phyloP scores from a whole-genome alignment of 345 rosid genomes.

The Aurinia saxatilis region DNA sequence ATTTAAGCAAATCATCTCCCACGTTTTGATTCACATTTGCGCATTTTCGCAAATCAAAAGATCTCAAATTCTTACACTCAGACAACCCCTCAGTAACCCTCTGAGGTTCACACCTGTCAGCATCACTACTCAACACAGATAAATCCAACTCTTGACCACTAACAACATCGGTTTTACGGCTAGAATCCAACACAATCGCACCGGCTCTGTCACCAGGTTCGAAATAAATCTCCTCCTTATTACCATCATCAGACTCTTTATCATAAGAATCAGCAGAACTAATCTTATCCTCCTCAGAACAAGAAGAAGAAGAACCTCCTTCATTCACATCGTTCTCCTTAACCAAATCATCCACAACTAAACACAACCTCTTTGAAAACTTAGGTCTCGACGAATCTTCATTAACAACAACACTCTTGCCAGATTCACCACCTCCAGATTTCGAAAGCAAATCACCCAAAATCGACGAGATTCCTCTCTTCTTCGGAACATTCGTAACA shows the following conservation, averaged over 20 bases:
- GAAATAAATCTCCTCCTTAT: constrained; percentile 31
- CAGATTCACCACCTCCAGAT: constrained; percentile 26
- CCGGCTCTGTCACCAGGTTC: constrained; percentile 27
- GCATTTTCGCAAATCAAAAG: constrained; percentile 53
- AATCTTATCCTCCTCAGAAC: constrained; percentile 12
- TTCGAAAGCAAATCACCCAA: constrained; percentile 27
- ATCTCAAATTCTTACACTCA: constrained; percentile 32
- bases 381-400: constrained; percentile 13
- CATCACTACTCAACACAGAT: constrained; percentile 15
- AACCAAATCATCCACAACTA: constrained; percentile 42
- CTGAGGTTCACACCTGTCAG: constrained; percentile 30
- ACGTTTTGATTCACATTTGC: constrained; percentile 28
- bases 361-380: constrained; percentile 34
- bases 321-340: constrained; percentile 19
- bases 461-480: constrained; percentile 43
- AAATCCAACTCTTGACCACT: constrained; percentile 11
- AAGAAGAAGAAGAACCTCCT: constrained; percentile 7
- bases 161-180: neutral
- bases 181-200: neutral
- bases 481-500: constrained; percentile 41
- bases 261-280: constrained; percentile 19
- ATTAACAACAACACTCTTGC: neutral
- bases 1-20: constrained; percentile 41
- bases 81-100: constrained; percentile 30
- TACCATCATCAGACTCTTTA: constrained; percentile 11